phyloP scores from a whole-genome alignment of 1,284 basidiomycete genomes.

The Sparassis latifolia region DNA sequence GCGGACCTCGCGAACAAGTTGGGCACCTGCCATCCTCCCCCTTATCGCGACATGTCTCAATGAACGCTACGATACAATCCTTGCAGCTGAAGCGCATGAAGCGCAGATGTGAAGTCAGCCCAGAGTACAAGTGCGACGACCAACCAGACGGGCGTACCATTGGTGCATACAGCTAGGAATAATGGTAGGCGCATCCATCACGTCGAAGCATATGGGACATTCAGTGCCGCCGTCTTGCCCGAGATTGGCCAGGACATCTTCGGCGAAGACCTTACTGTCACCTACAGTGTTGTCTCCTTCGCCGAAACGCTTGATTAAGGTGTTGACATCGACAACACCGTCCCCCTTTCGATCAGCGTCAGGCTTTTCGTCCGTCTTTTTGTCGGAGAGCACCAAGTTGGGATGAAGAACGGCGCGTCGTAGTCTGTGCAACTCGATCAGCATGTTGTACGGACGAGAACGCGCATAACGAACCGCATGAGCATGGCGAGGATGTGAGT shows the following conservation, averaged over 20 bases:
- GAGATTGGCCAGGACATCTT: slow-evolving; percentile 60
- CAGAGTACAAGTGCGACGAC: too few relatives aligned
- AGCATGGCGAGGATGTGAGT: slow-evolving; percentile 88
- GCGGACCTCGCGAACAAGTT: slow-evolving; percentile 59
- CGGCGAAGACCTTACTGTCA: slow-evolving; percentile 47
- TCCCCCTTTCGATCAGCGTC: slow-evolving; percentile 21
- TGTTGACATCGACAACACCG: slow-evolving; percentile 49
- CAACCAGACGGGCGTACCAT: slow-evolving; percentile 40
- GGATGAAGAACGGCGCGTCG: slow-evolving; percentile 87
- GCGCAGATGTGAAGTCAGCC: neutral
- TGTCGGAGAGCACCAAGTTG: slow-evolving; percentile 53
- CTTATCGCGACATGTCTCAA: slow-evolving; percentile 59
- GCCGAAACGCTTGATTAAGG: slow-evolving; percentile 57
- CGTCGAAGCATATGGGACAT: slow-evolving; percentile 80
- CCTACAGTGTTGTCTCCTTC: slow-evolving; percentile 30
- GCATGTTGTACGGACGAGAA: neutral
- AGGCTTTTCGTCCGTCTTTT: slow-evolving; percentile 7
- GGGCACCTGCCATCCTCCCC: slow-evolving; percentile 68
- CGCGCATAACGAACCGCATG: slow-evolving; percentile 56
- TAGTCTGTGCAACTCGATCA: slow-evolving; percentile 38
- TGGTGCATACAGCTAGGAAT: slow-evolving; percentile 75
- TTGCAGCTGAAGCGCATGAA: slow-evolving; percentile 56
- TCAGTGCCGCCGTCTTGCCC: slow-evolving; percentile 44
- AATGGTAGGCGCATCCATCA: slow-evolving; percentile 65
- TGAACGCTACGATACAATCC: slow-evolving; percentile 70